These are phyloP conservation scores for Diaporthe sp. DNA, from an alignment of 2,329 filamentous ascomycete genomes.

Conservation along the genomic window DNA sequence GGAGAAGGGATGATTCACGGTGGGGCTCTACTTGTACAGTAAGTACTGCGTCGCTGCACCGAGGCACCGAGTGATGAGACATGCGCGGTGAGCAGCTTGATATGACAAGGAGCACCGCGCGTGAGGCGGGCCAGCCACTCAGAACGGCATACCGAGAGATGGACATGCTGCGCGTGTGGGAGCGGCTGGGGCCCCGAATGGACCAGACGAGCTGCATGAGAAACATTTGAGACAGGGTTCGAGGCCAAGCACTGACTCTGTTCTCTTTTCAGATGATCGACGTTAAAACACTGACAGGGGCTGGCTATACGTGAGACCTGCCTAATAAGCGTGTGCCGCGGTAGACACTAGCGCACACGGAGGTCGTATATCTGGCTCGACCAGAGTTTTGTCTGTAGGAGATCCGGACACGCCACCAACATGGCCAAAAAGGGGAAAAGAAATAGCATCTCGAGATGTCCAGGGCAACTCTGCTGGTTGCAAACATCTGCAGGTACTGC, in stretches of 20 bases:
- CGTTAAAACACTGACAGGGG: constrained; percentile 25
- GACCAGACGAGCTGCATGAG: constrained; percentile 15
- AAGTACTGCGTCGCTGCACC: background rate
- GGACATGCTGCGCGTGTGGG: constrained; percentile 14
- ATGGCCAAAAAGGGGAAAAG: background rate
- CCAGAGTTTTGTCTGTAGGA: constrained; percentile 4
- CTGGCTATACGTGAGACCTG: constrained; percentile 29
- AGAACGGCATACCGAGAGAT: background rate
- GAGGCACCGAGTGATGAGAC: constrained; percentile 19
- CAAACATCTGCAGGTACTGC: background rate
- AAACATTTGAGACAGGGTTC: constrained; percentile 32
- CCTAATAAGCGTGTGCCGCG: constrained; percentile 24
- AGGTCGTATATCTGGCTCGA: constrained; percentile 13
- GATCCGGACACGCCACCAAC: background rate
- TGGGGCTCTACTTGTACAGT: constrained; percentile 7
- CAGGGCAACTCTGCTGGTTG: background rate
- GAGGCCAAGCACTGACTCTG: constrained; percentile 35
- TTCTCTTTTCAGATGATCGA: constrained; percentile 32
- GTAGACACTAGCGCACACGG: constrained; percentile 1
- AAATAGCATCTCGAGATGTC: background rate
- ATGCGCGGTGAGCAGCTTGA: constrained; percentile 3
- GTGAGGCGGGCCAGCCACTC: constrained; percentile 19
- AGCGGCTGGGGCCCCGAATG: constrained; percentile 32
- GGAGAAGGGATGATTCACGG: constrained; percentile 23
- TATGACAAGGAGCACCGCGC: background rate